phyloP scores from a whole-genome alignment of 2,329 filamentous ascomycete species.

The Talaromyces atroroseus region DNA sequence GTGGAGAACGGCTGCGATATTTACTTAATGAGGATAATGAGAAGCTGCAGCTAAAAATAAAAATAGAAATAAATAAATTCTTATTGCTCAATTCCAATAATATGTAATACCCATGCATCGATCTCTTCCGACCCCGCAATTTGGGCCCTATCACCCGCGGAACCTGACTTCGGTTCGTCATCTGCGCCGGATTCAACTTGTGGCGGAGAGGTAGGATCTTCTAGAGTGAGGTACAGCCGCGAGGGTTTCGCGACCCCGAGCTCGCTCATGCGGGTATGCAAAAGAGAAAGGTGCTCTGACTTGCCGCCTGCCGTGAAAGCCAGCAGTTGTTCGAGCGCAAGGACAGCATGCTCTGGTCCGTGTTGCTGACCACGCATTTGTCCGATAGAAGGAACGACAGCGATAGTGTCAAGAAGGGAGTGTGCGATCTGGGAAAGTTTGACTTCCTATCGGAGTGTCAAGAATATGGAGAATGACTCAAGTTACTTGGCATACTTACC shows the following conservation, averaged over 20 bases:
- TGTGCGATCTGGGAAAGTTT: conserved; percentile 10
- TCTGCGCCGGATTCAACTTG: background rate
- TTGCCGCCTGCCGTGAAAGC: background rate
- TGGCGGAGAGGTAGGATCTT: background rate
- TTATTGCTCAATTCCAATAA: background rate
- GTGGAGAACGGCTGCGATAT: background rate
- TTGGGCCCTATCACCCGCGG: background rate
- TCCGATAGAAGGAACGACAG: conserved; percentile 8
- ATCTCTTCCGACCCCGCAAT: background rate
- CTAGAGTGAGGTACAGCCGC: background rate
- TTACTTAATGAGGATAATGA: background rate
- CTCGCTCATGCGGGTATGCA: conserved; percentile 3
- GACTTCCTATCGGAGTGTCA: conserved; percentile 2
- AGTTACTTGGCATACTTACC: conserved; percentile 4
- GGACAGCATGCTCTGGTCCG: conserved; percentile 5
- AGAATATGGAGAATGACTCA: too few species aligned
- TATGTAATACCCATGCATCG: background rate
- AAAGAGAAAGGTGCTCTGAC: conserved; percentile 4
- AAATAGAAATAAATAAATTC: too few species aligned
- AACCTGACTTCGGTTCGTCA: background rate
- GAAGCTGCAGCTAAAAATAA: too few species aligned
- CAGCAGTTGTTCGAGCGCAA: conserved; percentile 5
- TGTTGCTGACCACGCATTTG: conserved; percentile 5
- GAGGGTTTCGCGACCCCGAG: background rate
- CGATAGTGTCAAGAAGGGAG: conserved; percentile 11